A percentile compares a stretch with the other conserved stretches of the same genome.
Conservation (phyloP, 805 yeast genomes). For the Teunomyces tritomae region DNA sequence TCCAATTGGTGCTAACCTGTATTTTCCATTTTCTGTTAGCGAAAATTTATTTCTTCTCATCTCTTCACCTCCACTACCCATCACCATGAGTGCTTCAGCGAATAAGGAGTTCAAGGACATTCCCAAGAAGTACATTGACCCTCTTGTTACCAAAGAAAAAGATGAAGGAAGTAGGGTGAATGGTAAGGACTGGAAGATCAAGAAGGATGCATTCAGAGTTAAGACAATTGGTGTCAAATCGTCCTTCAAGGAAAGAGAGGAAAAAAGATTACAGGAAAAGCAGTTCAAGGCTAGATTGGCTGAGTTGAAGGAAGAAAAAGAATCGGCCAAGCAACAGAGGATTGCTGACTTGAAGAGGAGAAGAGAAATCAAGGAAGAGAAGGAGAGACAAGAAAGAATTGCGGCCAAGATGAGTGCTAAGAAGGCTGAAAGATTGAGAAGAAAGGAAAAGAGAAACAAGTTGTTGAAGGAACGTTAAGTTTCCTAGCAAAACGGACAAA, state of each 20-base stretch:
- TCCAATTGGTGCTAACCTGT: neutral
- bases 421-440: constrained; percentile 84
- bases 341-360: constrained; percentile 64
- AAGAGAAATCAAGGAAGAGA: constrained; percentile 79
- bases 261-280: constrained; percentile 61
- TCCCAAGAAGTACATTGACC: constrained; percentile 36
- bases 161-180: constrained; percentile 52
- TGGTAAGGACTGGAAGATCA: constrained; percentile 72
- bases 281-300: constrained; percentile 67
- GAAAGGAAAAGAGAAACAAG: constrained; percentile 93
- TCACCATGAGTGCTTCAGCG: constrained; percentile 32
- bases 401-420: constrained; percentile 89
- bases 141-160: constrained; percentile 30
- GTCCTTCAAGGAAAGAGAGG: constrained; percentile 66
- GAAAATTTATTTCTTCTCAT: constrained; percentile 5
- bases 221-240: constrained; percentile 56
- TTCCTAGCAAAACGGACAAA: neutral
- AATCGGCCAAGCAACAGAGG: constrained; percentile 50
- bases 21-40: neutral
- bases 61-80: constrained; percentile 3
- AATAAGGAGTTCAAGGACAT: constrained; percentile 28
- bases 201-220: constrained; percentile 66
- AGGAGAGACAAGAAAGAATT: constrained; percentile 79
- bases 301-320: constrained; percentile 78
- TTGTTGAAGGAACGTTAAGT: constrained; percentile 79